Evolutionary conservation across 805 yeast species (phyloP).

Genomic region (Ogataea nonfermentans): DNA sequence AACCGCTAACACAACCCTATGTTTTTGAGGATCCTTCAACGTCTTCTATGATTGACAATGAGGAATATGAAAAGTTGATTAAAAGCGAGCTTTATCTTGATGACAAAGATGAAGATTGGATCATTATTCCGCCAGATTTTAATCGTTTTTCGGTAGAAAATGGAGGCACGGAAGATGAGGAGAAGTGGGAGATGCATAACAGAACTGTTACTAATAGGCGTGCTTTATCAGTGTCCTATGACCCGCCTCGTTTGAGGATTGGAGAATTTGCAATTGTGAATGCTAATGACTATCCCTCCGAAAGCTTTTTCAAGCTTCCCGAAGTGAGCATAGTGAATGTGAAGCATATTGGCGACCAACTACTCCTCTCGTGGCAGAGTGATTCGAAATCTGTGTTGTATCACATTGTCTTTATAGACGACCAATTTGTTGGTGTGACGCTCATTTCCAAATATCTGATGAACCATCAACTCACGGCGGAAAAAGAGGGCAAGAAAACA

Average conservation of each 20-base stretch:
- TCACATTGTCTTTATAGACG: slow-evolving; percentile 34
- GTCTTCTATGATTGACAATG: slow-evolving; percentile 28
- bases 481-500: neutral
- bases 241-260: slow-evolving; percentile 19
- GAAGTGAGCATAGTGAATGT: slow-evolving; percentile 3
- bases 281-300: slow-evolving; percentile 26
- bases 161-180: slow-evolving; percentile 8
- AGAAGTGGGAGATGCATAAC: too few species aligned
- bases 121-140: slow-evolving; percentile 23
- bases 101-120: slow-evolving; percentile 31
- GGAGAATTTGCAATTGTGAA: slow-evolving; percentile 27
- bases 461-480: neutral
- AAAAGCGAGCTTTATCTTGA: slow-evolving; percentile 25
- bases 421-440: slow-evolving; percentile 29
- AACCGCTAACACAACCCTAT: slow-evolving; percentile 16
- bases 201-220: too few species aligned
- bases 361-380: slow-evolving; percentile 24
- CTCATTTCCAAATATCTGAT: slow-evolving; percentile 14
- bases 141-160: slow-evolving; percentile 14
- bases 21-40: slow-evolving; percentile 24
- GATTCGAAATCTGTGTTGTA: slow-evolving; percentile 20
- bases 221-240: too few species aligned
- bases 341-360: neutral
- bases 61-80: slow-evolving; percentile 28
- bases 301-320: slow-evolving; percentile 17